phyloP scores from a whole-genome alignment of 495 filamentous ascomycete genomes.

The Annulohypoxylon maeteangense region DNA sequence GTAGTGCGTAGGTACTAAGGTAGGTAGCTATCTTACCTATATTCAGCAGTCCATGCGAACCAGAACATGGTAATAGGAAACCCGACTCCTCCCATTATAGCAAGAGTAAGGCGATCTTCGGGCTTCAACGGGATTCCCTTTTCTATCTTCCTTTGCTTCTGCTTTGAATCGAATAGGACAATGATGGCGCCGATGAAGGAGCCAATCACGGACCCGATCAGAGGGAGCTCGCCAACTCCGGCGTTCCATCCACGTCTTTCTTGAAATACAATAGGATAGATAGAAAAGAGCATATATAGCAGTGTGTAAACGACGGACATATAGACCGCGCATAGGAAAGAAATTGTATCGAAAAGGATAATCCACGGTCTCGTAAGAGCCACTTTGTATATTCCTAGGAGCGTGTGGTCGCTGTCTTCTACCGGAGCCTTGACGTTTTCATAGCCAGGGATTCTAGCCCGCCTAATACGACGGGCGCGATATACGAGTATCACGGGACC shows the following conservation, averaged over 20 bases:
- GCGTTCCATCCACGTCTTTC: slow-evolving; percentile 64
- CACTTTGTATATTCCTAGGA: slow-evolving; percentile 60
- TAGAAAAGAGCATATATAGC: slow-evolving; percentile 64
- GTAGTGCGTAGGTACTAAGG: background rate
- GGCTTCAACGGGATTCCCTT: slow-evolving; percentile 41
- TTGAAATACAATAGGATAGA: slow-evolving; percentile 65
- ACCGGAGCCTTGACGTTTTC: slow-evolving; percentile 59
- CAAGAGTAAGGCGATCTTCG: slow-evolving; percentile 57
- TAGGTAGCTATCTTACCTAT: slow-evolving; percentile 6
- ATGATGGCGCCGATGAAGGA: slow-evolving; percentile 57
- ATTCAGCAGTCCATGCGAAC: slow-evolving; percentile 61
- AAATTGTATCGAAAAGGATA: slow-evolving; percentile 57
- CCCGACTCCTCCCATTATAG: slow-evolving; percentile 60
- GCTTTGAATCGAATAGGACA: slow-evolving; percentile 47
- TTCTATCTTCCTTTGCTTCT: slow-evolving; percentile 43
- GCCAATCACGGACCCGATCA: slow-evolving; percentile 53
- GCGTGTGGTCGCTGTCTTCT: slow-evolving; percentile 53
- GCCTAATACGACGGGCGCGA: slow-evolving; percentile 65
- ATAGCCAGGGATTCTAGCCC: slow-evolving; percentile 53
- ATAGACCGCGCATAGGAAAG: slow-evolving; percentile 61
- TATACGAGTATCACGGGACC: slow-evolving; percentile 66
- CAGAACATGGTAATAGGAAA: slow-evolving; percentile 64
- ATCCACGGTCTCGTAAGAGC: slow-evolving; percentile 61
- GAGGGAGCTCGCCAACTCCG: slow-evolving; percentile 62
- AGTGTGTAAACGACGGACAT: slow-evolving; percentile 63